These are phyloP conservation scores for Raphanus raphanistrum DNA, from an alignment of 345 rosid genomes.

Conservation along the genomic window DNA sequence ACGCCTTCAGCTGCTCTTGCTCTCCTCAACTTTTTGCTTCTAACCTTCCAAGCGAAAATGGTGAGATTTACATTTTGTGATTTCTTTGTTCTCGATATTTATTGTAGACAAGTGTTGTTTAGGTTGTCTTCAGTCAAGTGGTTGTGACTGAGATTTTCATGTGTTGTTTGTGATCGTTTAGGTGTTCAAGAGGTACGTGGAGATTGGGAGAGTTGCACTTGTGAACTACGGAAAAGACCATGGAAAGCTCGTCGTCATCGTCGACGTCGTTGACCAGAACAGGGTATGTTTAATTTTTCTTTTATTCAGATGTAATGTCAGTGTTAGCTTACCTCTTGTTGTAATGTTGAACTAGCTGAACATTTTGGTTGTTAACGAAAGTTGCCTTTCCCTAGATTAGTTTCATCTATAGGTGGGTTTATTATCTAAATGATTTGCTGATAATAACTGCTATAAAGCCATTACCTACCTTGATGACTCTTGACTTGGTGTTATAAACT, in stretches of 20 bases:
- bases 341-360: not conserved
- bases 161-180: constrained; percentile 17
- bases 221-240: constrained; percentile 86
- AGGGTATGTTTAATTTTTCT: constrained; percentile 39
- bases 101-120: not conserved
- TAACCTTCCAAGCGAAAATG: constrained; percentile 32
- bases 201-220: constrained; percentile 92
- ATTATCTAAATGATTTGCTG: too few species aligned
- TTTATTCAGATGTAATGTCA: not conserved
- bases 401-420: too few species aligned
- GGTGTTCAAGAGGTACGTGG: constrained; percentile 93
- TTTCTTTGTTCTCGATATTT: not conserved
- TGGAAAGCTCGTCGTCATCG: constrained; percentile 87
- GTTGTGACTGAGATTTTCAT: not conserved
- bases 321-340: not conserved
- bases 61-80: constrained; percentile 22
- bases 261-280: constrained; percentile 90
- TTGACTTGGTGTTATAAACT: too few species aligned
- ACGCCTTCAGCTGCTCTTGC: constrained; percentile 5
- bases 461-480: too few species aligned
- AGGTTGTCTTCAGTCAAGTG: not conserved
- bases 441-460: too few species aligned
- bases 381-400: too few species aligned
- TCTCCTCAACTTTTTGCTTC: not conserved
- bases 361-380: not conserved